Evolutionary conservation across 1,284 basidiomycete genomes (phyloP), one percentile per base, ranked within the genome.

Genomic region (Phylloporus gajari): DNA sequence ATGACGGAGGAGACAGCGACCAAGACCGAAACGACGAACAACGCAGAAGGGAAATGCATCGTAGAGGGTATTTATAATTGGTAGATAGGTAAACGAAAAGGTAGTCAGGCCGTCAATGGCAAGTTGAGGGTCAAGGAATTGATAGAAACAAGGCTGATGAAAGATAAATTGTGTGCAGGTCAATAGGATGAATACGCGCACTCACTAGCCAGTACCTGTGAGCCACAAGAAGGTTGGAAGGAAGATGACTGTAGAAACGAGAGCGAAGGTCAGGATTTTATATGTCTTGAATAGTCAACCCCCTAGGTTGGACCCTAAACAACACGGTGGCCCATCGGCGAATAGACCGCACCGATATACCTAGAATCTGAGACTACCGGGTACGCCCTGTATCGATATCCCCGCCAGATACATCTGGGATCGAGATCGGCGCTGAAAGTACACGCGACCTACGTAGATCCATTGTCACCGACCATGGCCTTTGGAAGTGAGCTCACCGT

Each of bases 191-290:
- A 21, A 12, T 38, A 23, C 7, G 9, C 8, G 38, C 32, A 12
- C 59, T 38, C n/a, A 60, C 59, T 60, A 38, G 59, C 59, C 59
- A 38, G 59, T 38, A 60, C 59, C 59, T 60, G 59, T 60, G 59
- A 60, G 59, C 59, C 59, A 38, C 32, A 23, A 12, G 35, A 60
- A 38, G 59, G 8, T n/a, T n/a, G n/a, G 11, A 59, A 35, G 13
- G 30, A 59, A 59, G 56, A 35, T 59, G 30, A 19, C 56, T 32
- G 30, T 30, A 19, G 56, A 59, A 35, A 59, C 32, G 56, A 59
- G 30, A 59, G 56, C 51, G 13, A 53, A 8, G 9, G n/a, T 27
- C 17, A 53, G 51, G 3, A 11, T 15, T 27, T 53, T 53, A 53
- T 53, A 53, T n/a, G 8, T 48, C 40, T 15, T 42, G 40, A 44